Conservation (phyloP, 345 rosid genomes). For the Rhizophora mangle region DNA sequence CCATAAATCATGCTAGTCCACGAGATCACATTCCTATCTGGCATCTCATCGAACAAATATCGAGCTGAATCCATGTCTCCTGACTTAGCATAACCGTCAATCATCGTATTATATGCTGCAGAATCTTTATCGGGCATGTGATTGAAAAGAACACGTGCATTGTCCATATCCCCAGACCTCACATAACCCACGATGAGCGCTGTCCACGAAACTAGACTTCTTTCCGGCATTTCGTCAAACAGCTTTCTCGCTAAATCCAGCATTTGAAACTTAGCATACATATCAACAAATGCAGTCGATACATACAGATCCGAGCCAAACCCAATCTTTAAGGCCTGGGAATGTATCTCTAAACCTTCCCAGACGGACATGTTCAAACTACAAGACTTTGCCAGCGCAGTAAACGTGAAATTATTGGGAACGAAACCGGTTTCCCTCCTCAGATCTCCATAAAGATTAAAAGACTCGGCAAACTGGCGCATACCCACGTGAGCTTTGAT, state of each 20-base stretch:
- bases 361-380: constrained; percentile 30
- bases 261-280: constrained; percentile 60
- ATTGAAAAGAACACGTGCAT: constrained; percentile 48
- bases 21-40: constrained; percentile 51
- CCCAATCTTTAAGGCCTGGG: constrained; percentile 50
- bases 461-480: constrained; percentile 38
- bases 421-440: constrained; percentile 40
- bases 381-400: constrained; percentile 52
- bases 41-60: constrained; percentile 57
- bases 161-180: constrained; percentile 43
- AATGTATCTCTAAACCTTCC: constrained; percentile 58
- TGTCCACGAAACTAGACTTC: constrained; percentile 72
- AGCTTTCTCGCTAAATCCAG: constrained; percentile 41
- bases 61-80: constrained; percentile 59
- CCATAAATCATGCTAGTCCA: constrained; percentile 79
- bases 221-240: constrained; percentile 64
- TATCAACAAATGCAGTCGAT: constrained; percentile 61
- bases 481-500: constrained; percentile 49
- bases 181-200: constrained; percentile 60
- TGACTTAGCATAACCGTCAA: constrained; percentile 62
- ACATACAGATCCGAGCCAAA: constrained; percentile 55
- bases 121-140: constrained; percentile 55
- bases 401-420: constrained; percentile 62
- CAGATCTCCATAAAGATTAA: constrained; percentile 49
- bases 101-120: constrained; percentile 54